phyloP scores from a whole-genome alignment of 805 yeast genomes.

The Huiozyma sinensis region DNA sequence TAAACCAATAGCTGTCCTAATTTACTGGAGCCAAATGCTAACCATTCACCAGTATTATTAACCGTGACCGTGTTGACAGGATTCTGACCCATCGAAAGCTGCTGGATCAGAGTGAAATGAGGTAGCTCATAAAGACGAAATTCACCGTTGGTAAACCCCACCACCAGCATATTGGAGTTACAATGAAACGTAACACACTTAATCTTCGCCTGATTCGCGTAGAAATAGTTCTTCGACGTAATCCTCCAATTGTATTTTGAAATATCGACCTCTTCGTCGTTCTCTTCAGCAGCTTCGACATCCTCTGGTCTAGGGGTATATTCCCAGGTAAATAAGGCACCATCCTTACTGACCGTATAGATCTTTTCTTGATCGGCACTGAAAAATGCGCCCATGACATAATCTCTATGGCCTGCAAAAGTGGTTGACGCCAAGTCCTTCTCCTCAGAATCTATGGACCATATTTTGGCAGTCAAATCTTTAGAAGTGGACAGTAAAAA shows the following conservation, averaged over 20 bases:
- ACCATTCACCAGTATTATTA: conserved; percentile 88
- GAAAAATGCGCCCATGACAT: conserved; percentile 80
- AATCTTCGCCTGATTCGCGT: conserved; percentile 52
- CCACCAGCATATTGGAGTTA: conserved; percentile 57
- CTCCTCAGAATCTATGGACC: conserved; percentile 62
- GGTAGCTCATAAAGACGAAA: conserved; percentile 87
- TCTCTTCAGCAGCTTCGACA: conserved; percentile 35
- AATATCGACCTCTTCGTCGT: conserved; percentile 30
- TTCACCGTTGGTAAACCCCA: conserved; percentile 83
- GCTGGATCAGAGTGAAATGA: conserved; percentile 68
- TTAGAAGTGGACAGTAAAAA: conserved; percentile 79
- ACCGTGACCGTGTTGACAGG: conserved; percentile 74
- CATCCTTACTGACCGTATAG: conserved; percentile 88
- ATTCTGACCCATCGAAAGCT: conserved; percentile 83
- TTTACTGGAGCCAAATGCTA: conserved; percentile 85
- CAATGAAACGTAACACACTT: conserved; percentile 81
- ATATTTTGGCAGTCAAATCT: conserved; percentile 81
- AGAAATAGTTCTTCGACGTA: conserved; percentile 60
- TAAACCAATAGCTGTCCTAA: conserved; percentile 91
- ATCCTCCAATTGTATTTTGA: conserved; percentile 68
- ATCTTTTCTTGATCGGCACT: conserved; percentile 79
- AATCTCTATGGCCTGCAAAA: conserved; percentile 86
- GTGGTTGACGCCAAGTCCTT: conserved; percentile 66
- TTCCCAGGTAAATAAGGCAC: conserved; percentile 89
- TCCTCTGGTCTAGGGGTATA: conserved; percentile 50